A percentile compares a stretch with the other conserved stretches of the same genome.
Evolutionary conservation across 2,329 filamentous ascomycete genomes (phyloP).

Genomic region (Penicillium vulpinum): DNA sequence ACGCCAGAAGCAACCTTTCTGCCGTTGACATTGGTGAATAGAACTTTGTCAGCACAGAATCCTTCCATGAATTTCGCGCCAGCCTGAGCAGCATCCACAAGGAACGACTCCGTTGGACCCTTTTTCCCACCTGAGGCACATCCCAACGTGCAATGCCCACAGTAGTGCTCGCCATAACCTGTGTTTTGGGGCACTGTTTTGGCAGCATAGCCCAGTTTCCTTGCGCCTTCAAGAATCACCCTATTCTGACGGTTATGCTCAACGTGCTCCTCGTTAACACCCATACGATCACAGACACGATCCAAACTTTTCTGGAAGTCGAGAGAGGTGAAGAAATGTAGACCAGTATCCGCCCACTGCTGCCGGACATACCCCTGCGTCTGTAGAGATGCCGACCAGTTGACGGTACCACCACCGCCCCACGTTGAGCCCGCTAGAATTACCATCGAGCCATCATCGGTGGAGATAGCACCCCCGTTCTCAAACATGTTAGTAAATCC

Average conservation of each 20-base stretch:
- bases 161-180: constrained; percentile 70
- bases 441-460: constrained; percentile 59
- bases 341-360: constrained; percentile 72
- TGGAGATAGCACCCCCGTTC: constrained; percentile 59
- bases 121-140: constrained; percentile 71
- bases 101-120: constrained; percentile 72
- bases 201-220: constrained; percentile 70
- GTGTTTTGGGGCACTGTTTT: constrained; percentile 77
- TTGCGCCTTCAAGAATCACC: constrained; percentile 71
- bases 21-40: constrained; percentile 61
- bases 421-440: constrained; percentile 70
- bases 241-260: constrained; percentile 72
- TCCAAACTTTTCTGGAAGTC: constrained; percentile 80
- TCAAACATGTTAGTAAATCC: constrained; percentile 68
- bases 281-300: constrained; percentile 75
- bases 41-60: constrained; percentile 67
- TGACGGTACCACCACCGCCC: constrained; percentile 85
- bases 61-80: constrained; percentile 84
- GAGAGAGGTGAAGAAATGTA: constrained; percentile 71
- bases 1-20: constrained; percentile 67
- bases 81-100: constrained; percentile 74
- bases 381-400: constrained; percentile 71
- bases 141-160: constrained; percentile 64
- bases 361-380: constrained; percentile 74
- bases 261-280: constrained; percentile 65